Conservation (phyloP, 805 yeast species). For the Ogataea haglerorum region DNA sequence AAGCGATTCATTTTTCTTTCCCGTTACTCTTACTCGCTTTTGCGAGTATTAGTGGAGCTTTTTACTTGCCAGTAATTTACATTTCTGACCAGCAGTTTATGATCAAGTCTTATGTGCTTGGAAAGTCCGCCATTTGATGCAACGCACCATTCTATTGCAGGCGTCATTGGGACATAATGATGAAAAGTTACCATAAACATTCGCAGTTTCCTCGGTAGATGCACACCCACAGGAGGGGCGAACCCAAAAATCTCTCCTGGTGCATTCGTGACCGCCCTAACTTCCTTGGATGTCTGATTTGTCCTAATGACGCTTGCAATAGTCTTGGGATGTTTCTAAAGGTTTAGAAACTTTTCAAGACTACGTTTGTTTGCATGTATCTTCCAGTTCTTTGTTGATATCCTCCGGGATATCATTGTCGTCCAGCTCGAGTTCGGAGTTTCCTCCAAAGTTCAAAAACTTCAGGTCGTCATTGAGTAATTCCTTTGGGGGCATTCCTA, state of each 20-base stretch:
- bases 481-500: constrained; percentile 80
- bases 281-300: constrained; percentile 94
- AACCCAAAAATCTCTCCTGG: constrained; percentile 64
- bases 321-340: constrained; percentile 9
- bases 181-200: constrained; percentile 75
- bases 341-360: constrained; percentile 10
- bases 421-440: constrained; percentile 41
- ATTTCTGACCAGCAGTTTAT: constrained; percentile 44
- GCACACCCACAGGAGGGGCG: constrained; percentile 52
- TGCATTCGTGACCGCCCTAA: constrained; percentile 80
- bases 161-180: constrained; percentile 40
- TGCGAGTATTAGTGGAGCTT: constrained; percentile 45
- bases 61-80: constrained; percentile 81
- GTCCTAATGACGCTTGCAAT: constrained; percentile 5
- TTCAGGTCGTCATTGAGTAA: constrained; percentile 45
- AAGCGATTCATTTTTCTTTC: constrained; percentile 31
- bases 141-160: constrained; percentile 9
- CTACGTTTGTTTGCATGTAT: constrained; percentile 42
- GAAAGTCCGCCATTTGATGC: constrained; percentile 10
- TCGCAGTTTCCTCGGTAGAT: constrained; percentile 97
- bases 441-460: constrained; percentile 33
- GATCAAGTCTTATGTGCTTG: constrained; percentile 8
- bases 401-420: constrained; percentile 54
- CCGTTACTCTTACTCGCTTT: constrained; percentile 33
- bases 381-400: constrained; percentile 50